Conservation (phyloP, 345 rosid species). For the Euphorbia peplus region DNA sequence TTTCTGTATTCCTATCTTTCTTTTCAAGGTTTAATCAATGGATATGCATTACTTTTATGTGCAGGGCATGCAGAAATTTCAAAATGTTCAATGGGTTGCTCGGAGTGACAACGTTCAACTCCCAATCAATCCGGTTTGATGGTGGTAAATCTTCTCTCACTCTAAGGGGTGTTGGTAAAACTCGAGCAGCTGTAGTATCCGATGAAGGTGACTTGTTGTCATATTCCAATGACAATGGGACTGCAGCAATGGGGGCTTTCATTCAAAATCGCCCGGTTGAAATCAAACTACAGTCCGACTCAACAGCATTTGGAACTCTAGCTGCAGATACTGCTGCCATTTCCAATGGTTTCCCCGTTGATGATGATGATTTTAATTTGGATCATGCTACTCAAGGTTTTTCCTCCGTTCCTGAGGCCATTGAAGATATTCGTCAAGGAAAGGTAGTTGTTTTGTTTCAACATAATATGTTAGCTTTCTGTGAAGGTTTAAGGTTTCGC, state of each 20-base stretch:
- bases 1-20: neutral
- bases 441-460: constrained; percentile 46
- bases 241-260: constrained; percentile 27
- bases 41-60: constrained; percentile 17
- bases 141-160: constrained; percentile 32
- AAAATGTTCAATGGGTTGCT: constrained; percentile 42
- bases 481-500: neutral
- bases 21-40: neutral
- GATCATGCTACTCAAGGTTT: constrained; percentile 72
- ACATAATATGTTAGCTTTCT: neutral
- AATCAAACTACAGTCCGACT: constrained; percentile 37
- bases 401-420: constrained; percentile 76
- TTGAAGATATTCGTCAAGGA: constrained; percentile 87
- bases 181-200: constrained; percentile 51
- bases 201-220: constrained; percentile 60
- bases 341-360: constrained; percentile 40
- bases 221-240: constrained; percentile 32
- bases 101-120: constrained; percentile 23
- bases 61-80: constrained; percentile 41
- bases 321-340: constrained; percentile 42
- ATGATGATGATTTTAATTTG: constrained; percentile 63
- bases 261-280: constrained; percentile 28
- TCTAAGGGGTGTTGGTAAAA: constrained; percentile 34
- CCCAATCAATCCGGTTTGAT: constrained; percentile 22
- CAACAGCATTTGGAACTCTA: constrained; percentile 40